Base-by-base conservation (phyloP, 371 early-diverging fungal species). In the Funneliformis caledonium region DNA sequence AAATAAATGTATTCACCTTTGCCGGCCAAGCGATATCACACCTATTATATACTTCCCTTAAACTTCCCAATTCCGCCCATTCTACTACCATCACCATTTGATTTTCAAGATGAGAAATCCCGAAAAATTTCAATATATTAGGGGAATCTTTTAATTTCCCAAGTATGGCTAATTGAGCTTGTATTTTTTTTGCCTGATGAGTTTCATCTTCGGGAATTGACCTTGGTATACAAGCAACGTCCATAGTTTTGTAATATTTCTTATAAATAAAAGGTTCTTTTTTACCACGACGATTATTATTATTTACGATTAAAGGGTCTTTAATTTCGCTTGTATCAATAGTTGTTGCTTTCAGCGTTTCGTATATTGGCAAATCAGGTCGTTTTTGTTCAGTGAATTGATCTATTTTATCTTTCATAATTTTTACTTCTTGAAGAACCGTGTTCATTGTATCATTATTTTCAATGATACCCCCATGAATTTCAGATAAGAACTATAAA, bases 361-460 rank as follows among this genome's bases (percentile, higher is more conserved):
- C 56, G 16, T 16, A 56, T 56, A 56, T 56, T 56, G 56, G 56
- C 16, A 56, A 56, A 56, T 56, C 56, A 16, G 56, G 56, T 3
- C 56, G 16, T 19, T 5, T 56, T 56, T 56, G 56, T 9, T 31
- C 56, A 4, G 52, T 43, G 16, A 45, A 37, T n/a, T 31, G 19
- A 42, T 61, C 77, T 3, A 62, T 11, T 76, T 64, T 42, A 22
- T 43, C 47, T 65, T 76, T 76, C 19, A 76, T 61, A 31, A 76
- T 76, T n/a, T 31, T 43, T 22, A 76, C 65, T 65, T 76, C 77
- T 48, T 76, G 50, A 16, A 76, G 64, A 16, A 76, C 77, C 5
- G 77, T 64, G 42, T 65, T 76, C n/a, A 76, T 61, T 62, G 47
- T 42, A 76, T 76, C 31, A 64, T 62, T 48, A 7, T 31, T 16